Conservation (phyloP, 1,139 yeast genomes). For the Hansenula anomala region DNA sequence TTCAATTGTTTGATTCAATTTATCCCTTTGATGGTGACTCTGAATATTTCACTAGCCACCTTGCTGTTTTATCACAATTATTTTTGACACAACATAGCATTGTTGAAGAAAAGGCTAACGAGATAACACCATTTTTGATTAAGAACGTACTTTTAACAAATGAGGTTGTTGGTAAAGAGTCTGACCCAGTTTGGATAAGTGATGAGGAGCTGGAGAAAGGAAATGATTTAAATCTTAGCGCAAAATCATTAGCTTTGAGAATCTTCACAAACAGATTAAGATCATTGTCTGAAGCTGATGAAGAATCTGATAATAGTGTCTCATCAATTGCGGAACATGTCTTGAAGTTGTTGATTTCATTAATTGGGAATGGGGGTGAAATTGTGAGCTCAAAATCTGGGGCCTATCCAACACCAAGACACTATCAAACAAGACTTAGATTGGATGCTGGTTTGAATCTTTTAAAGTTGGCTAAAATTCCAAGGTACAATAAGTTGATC, state of each 20-base stretch:
- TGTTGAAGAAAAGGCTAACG: conserved; percentile 50
- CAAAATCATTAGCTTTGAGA: conserved; percentile 52
- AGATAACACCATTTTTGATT: conserved; percentile 55
- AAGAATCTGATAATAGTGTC: conserved; percentile 27
- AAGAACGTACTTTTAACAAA: conserved; percentile 57
- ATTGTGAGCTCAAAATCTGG: conserved; percentile 45
- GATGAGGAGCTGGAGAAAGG: conserved; percentile 37
- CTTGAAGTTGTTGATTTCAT: conserved; percentile 58
- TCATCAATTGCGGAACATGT: conserved; percentile 52
- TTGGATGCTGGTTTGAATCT: conserved; percentile 64
- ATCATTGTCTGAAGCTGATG: conserved; percentile 33
- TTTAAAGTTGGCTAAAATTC: conserved; percentile 57
- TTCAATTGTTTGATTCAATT: conserved; percentile 36
- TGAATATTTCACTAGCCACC: conserved; percentile 44
- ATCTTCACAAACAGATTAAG: conserved; percentile 62
- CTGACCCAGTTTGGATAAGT: conserved; percentile 43
- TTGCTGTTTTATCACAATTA: conserved; percentile 60
- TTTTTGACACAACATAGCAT: conserved; percentile 46
- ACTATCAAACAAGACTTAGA: conserved; percentile 57
- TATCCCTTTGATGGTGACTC: conserved; percentile 45
- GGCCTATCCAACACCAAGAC: conserved; percentile 59
- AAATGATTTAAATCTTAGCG: conserved; percentile 29
- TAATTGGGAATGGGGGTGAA: conserved; percentile 82
- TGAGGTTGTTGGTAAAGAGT: conserved; percentile 23
- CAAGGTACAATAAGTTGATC: conserved; percentile 49